Evolutionary conservation across 2,329 filamentous ascomycete species (phyloP), one percentile per base, ranked within the genome.

Genomic region (Verticillium albo-atrum): DNA sequence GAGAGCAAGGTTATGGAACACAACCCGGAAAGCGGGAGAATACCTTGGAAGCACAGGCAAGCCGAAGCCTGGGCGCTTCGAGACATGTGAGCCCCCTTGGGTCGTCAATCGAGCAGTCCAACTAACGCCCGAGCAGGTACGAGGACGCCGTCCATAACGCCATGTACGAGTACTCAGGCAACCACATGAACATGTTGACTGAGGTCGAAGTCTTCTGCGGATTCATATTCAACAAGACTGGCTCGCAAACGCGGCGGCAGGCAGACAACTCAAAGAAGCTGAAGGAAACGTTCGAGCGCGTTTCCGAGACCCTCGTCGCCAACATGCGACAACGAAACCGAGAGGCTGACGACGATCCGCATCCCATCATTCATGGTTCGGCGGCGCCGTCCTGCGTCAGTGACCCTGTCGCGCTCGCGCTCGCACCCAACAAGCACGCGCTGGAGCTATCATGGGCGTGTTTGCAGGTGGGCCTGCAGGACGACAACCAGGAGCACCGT

Each of bases 201-300:
- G 83, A 85, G 64, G 70, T 82, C 0, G 83, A 85, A 60, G 80
- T 82, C 0, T 84, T 84, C 57, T 82, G 81, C 26, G 83, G 82
- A 9, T 77, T 75, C n/a, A 78, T 85, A n/a, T 69, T 83, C 47
- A 84, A 81, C 68, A 80, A 77, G 61, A 71, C 68, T 0, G 82
- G 82, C 0, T 64, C 72, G 0, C 82, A 82, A 68, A 82, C 77
- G 0, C 71, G 72, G 10, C 77, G 80, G 2, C 80, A 85, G 63
- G 77, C 81, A 3, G 82, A 85, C 54, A 72, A 74, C 2, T 84
- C 82, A 2, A 70, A 76, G 54, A 80, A 79, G 64, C 74, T 85
- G 23, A 79, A 77, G 57, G 81, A 83, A 15, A 79, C 80, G 54
- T 83, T 80, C 54, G 78, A 82, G 51, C 74, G 76, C 9, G 74